These are phyloP conservation scores for Solanum chacoense DNA, from an alignment of 305 asterid species.

Conservation along the genomic window DNA sequence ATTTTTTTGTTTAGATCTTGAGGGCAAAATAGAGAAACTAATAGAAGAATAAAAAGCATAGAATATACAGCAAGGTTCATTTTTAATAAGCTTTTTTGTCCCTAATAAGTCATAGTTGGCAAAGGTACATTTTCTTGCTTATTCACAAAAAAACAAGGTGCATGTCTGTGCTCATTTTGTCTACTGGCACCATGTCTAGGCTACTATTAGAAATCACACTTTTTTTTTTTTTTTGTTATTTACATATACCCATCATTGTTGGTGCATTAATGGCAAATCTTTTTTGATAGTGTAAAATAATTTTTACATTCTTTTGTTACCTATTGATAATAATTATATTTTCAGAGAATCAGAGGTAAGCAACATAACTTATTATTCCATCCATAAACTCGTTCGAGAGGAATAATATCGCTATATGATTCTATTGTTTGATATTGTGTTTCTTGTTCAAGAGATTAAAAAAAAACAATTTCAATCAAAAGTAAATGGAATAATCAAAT, in stretches of 20 bases:
- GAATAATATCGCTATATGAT: background rate
- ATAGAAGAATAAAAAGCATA: background rate
- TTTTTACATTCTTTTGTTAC: background rate
- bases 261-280: background rate
- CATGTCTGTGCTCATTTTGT: conserved; percentile 6
- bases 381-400: background rate
- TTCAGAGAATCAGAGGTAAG: background rate
- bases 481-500: background rate
- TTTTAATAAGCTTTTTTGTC: conserved; percentile 5
- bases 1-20: background rate
- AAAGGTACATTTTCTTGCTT: conserved; percentile 17
- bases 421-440: background rate
- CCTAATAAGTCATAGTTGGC: conserved; percentile 16
- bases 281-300: background rate
- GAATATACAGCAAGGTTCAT: conserved; percentile 14
- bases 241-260: background rate
- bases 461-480: background rate
- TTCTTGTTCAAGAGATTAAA: background rate
- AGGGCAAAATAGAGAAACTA: conserved; percentile 14
- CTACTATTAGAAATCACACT: background rate
- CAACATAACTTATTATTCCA: background rate
- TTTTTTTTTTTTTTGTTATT: background rate
- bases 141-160: background rate
- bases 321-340: background rate
- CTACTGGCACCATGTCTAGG: conserved; percentile 11